Conservation (phyloP, 129 eudicot species). For the Centella asiatica region DNA sequence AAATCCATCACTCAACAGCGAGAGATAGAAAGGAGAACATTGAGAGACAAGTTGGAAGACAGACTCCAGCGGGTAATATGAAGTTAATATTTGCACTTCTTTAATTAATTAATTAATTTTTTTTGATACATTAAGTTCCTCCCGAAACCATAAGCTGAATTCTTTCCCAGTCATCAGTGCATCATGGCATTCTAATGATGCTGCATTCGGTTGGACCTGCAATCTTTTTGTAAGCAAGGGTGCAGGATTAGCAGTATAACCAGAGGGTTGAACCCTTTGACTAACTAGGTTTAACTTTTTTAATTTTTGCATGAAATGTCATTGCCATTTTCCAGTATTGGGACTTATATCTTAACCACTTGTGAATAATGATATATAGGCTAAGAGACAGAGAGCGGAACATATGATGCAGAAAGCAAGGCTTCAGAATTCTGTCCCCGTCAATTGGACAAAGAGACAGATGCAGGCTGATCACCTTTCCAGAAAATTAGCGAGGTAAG, state of each 20-base stretch:
- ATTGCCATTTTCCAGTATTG: neutral
- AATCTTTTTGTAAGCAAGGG: neutral
- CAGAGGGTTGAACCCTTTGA: too few relatives aligned
- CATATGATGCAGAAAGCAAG: slow-evolving; percentile 56
- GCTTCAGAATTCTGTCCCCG: slow-evolving; percentile 27
- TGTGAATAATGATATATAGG: slow-evolving; percentile 34
- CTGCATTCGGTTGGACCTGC: neutral
- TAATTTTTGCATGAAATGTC: neutral
- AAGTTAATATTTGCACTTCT: too few relatives aligned
- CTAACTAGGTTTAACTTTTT: too few relatives aligned
- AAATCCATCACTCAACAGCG: slow-evolving; percentile 50
- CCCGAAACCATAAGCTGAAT: neutral
- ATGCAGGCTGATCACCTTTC: slow-evolving; percentile 62
- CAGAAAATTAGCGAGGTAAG: slow-evolving; percentile 56
- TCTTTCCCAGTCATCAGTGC: neutral
- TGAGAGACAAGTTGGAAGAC: slow-evolving; percentile 70
- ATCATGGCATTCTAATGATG: neutral
- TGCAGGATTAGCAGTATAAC: too few relatives aligned
- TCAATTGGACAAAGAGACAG: slow-evolving; percentile 40
- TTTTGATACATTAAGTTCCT: neutral
- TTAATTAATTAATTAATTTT: too few relatives aligned
- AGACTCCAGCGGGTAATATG: slow-evolving; percentile 52
- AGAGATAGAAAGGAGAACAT: slow-evolving; percentile 77
- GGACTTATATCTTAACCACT: slow-evolving; percentile 6
- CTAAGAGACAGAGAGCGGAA: slow-evolving; percentile 68